Evolutionary conservation across 1,284 basidiomycete genomes (phyloP), one percentile per base, ranked within the genome.

Genomic region (Fomitopsis pinicola): DNA sequence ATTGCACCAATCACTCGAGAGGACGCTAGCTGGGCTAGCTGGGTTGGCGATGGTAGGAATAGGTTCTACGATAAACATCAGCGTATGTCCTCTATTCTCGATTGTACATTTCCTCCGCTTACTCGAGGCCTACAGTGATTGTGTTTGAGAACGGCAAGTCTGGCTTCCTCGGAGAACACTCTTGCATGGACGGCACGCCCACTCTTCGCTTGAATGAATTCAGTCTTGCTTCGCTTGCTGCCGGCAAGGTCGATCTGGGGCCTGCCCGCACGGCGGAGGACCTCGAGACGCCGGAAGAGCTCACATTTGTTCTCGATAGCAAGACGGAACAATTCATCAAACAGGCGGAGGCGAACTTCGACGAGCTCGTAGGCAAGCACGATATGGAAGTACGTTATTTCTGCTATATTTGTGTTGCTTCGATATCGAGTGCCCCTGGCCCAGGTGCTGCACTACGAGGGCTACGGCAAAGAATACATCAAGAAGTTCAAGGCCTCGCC

Each of bases 61-160:
- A 82, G 97, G 63, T 99, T 93, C 84, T 98, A 92, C 73, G 97
- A 99, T 81, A 99, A 99, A 78, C 97, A 99, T 74, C 92, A 98
- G 74, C 72, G 92, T 94, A 56, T 19, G 75, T 63, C 88, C 80
- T 26, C 44, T 35, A 35, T 57, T n/a, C 56, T 35, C 57, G 57
- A 33, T n/a, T 4, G 46, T 33, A 57, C 19, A 55, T 44, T 26
- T 28, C 22, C 44, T 42, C 54, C 54, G 36, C 55, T 50, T 28
- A 59, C 42, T 59, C 61, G 44, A 50, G 67, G 38, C 38, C 26
- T 60, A 59, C 70, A 94, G 92, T 97, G 59, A 87, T 98, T 69
- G 92, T 97, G 42, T 97, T 92, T 71, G 91, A 94, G 66, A 93
- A 95, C 67, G 97, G 95, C 59, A 92, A 95, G 63, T 94, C 94